A percentile compares a stretch with the other conserved stretches of the same genome.
These are phyloP conservation scores for Calocybe cyanea DNA, from an alignment of 768 basidiomycete genomes.

Conservation along the genomic window DNA sequence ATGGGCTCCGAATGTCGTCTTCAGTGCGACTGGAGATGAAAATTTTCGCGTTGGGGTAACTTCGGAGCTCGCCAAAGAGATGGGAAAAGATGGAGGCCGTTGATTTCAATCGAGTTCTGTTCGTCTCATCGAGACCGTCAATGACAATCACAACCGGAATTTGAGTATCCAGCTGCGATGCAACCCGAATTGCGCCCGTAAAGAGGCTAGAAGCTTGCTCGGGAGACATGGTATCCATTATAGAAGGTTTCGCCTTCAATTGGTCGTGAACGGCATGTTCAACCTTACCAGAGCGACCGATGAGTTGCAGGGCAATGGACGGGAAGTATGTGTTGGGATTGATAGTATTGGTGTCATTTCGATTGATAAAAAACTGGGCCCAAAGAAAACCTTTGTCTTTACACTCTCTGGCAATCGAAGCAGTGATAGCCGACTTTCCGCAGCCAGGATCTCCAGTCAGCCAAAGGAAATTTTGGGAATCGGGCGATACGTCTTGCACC, in stretches of 20 bases:
- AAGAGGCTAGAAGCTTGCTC: conserved; percentile 15
- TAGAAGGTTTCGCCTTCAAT: conserved; percentile 11
- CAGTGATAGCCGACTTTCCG: conserved; percentile 17
- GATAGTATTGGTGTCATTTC: conserved; percentile 11
- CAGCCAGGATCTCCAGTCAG: conserved; percentile 16
- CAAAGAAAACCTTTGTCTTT: conserved; percentile 12
- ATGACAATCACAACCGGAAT: conserved; percentile 16
- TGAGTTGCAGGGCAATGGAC: conserved; percentile 15
- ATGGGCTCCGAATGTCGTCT: conserved; percentile 9
- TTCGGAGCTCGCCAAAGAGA: conserved; percentile 3
- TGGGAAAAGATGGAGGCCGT: conserved; percentile 12
- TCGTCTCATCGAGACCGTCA: conserved; percentile 17
- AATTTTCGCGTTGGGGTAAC: conserved; percentile 10
- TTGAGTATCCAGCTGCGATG: background rate
- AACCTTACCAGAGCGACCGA: conserved; percentile 3
- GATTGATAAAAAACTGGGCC: conserved; percentile 18
- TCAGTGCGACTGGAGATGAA: conserved; percentile 15
- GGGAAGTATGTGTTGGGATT: conserved; percentile 16
- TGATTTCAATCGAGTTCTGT: conserved; percentile 2
- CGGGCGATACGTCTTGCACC: conserved; percentile 7
- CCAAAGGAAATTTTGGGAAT: conserved; percentile 14
- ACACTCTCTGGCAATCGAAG: conserved; percentile 14
- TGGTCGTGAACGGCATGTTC: conserved; percentile 9
- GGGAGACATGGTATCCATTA: conserved; percentile 7
- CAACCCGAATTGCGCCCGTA: conserved; percentile 8